Base-by-base conservation (phyloP, 148 eudicot genomes). In the Cornus florida region DNA sequence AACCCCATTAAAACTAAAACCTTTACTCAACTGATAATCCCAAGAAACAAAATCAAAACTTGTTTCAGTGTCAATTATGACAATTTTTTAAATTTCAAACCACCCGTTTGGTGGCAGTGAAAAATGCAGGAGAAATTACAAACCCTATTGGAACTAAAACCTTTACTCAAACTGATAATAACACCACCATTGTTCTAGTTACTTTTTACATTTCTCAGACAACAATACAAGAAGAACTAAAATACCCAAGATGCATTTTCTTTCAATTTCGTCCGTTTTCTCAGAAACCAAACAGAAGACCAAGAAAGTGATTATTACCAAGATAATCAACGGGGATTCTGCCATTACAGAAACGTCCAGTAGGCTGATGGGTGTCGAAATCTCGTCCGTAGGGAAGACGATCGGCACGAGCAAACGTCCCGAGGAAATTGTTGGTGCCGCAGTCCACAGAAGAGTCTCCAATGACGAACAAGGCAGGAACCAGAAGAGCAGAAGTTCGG, bases 401-500 rank as follows among this genome's bases (percentile, higher is more conserved):
- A 84, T 96, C 97, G 17, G 97, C 97, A 2, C 99, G 90, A 6
- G 98, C 98, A 0, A 96, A 84, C n/a, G 99, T 96, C 1, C 97
- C 97, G 10, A 96, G 92, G 73, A 87, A 93, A 70, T 96, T 93
- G 75, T 96, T 93, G 59, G 92, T 96, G 3, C 99, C 99, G 8
- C 90, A 91, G 66, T 93, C 98, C 0, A 92, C 99, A 3, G 98
- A 86, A 2, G 99, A 96, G 75, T 96, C 98, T 6, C 99, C 99
- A 10, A 96, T 80, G 0, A 96, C 90, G 72, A 96, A 96, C 6
- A 96, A 77, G 1, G 94, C 97, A 3, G 99, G 92, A 28, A 82
- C 97, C 0, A 73, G 69, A 66, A 86, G 76, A 64, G 85, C 7
- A 22, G 84, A 50, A 39, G 71, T 62, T 5, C 68, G 20, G 0